Base-by-base conservation (phyloP, 192 early-diverging fungal species). In the Mortierella antarctica region DNA sequence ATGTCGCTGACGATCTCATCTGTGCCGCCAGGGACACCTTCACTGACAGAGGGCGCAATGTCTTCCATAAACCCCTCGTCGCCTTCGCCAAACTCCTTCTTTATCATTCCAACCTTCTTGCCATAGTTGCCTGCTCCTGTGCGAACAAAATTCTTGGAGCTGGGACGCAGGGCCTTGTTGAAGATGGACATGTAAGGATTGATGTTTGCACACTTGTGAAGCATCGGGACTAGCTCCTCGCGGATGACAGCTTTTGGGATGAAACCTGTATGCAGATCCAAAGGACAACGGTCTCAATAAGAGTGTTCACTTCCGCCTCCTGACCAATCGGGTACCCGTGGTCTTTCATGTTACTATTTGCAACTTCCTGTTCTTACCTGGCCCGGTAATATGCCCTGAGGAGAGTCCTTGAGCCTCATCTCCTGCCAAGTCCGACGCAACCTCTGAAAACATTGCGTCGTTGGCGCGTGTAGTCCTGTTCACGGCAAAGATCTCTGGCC, bases 21-120 rank as follows among this genome's bases (percentile, higher is more conserved):
- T 6, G 52, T 7, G 42, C 51, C 65, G 11, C 50, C 56, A 15
- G n/a, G 13, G 20, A 9, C 61, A 18, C 47, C 50, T n/a, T 52
- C 64, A 23, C 17, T 53, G 21, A 17, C 44, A 12, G 59, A 31
- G 0, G 46, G 8, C 5, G 51, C 42, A 4, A 70, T 21, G 41
- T 79, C 76, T 21, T 79, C 76, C 23, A 50, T 9, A 39, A 67
- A 79, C 31, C 76, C 76, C 20, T 79, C 76, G 42, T 79, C 76
- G 18, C 76, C 76, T 54, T 79, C 69, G 17, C 76, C 76, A 67
- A 79, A 79, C 69, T 79, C 76, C 42, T 62, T 71, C 42, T 60
- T 59, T 9, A 42, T 9, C 6, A 60, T 42, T 15, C 68, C 64
- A 44, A 20, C 21, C 31, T 61, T 61, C 47, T 41, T 70, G 5